Conservation (phyloP, 2,329 filamentous ascomycete species). For the Sarocladiaceae sp. region DNA sequence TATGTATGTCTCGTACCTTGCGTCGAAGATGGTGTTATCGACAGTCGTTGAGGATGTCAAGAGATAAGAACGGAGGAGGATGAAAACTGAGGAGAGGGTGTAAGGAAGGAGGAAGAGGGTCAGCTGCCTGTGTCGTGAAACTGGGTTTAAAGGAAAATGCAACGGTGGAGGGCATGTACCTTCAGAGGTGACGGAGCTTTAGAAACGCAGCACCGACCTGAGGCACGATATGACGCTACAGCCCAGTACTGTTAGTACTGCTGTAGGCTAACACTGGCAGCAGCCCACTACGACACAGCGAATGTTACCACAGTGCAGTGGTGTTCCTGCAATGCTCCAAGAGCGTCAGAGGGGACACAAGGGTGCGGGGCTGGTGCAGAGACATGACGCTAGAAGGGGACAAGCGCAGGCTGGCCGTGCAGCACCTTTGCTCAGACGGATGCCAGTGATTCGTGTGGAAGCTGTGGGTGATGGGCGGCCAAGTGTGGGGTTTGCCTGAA, state of each 20-base stretch:
- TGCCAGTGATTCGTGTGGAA: neutral
- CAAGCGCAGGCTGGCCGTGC: neutral
- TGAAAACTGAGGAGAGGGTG: neutral
- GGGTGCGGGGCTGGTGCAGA: neutral
- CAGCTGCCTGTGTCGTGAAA: conserved; percentile 4
- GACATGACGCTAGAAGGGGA: neutral
- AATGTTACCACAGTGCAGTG: too few species aligned
- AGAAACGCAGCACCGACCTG: too few species aligned
- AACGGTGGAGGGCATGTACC: neutral
- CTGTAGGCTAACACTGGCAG: too few species aligned
- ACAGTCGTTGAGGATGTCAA: neutral
- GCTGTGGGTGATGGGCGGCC: neutral
- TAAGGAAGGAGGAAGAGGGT: neutral
- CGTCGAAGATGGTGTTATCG: conserved; percentile 6
- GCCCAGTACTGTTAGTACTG: too few species aligned
- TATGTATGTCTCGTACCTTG: conserved; percentile 7
- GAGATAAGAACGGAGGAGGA: neutral
- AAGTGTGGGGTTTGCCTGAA: conserved; percentile 6
- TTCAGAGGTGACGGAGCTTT: too few species aligned
- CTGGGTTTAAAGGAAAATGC: conserved; percentile 3
- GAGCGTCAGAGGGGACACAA: neutral
- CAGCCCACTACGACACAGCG: neutral
- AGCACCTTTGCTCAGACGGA: neutral
- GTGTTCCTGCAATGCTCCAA: too few species aligned
- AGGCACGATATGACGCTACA: neutral